phyloP scores from a whole-genome alignment of 352 stramenopile species.

The Phytophthora tentaculata region DNA sequence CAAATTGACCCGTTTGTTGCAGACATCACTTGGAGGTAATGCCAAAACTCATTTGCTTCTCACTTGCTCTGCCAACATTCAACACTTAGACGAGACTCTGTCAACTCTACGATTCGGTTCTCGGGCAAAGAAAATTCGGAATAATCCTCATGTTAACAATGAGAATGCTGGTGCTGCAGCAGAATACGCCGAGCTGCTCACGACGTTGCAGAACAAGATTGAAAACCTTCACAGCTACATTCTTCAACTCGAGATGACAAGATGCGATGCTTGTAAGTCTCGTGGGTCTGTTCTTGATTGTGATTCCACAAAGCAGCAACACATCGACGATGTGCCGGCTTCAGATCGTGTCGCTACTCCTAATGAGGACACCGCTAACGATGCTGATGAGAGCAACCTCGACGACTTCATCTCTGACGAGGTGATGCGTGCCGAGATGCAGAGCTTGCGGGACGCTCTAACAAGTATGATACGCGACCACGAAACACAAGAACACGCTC shows the following conservation, averaged over 20 bases:
- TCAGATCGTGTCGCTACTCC: background rate
- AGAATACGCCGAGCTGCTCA: constrained; percentile 45
- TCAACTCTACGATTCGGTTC: constrained; percentile 92
- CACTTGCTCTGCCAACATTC: constrained; percentile 48
- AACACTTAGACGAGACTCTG: constrained; percentile 73
- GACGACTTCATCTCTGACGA: constrained; percentile 35
- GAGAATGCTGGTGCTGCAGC: constrained; percentile 32
- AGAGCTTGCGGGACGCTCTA: constrained; percentile 47
- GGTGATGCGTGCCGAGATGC: constrained; percentile 60
- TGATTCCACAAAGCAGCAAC: background rate
- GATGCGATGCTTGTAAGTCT: constrained; percentile 22
- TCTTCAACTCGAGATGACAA: constrained; percentile 43
- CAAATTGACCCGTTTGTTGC: constrained; percentile 90
- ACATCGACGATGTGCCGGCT: background rate
- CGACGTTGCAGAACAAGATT: constrained; percentile 63
- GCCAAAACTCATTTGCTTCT: constrained; percentile 88
- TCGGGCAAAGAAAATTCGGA: constrained; percentile 86
- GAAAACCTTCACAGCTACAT: constrained; percentile 67
- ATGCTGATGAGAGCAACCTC: background rate
- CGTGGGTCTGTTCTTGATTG: constrained; percentile 1
- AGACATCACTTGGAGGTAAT: constrained; percentile 88
- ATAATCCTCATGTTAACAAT: constrained; percentile 75
- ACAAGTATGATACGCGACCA: constrained; percentile 46
- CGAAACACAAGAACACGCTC: constrained; percentile 40
- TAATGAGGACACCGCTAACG: constrained; percentile 4